Percentiles rank a stretch among this genome's conserved stretches.
These are phyloP conservation scores for Solanum hybrid DNA, from an alignment of 305 asterid genomes.

Conservation along the genomic window DNA sequence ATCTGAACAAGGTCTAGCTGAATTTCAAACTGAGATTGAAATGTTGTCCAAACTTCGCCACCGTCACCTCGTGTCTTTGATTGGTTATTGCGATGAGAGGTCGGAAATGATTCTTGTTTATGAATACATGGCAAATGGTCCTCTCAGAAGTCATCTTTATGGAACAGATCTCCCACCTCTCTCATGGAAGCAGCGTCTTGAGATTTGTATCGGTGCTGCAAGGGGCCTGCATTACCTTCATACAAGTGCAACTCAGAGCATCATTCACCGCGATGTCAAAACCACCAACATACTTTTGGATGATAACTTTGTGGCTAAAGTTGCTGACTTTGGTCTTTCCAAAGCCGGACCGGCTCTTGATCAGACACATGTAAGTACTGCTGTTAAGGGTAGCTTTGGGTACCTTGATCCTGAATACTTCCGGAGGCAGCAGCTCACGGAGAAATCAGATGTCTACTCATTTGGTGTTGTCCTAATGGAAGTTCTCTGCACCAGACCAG, in stretches of 20 bases:
- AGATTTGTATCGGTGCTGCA: constrained; percentile 94
- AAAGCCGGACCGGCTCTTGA: constrained; percentile 87
- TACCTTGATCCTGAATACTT: constrained; percentile 97
- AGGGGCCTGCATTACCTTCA: constrained; percentile 95
- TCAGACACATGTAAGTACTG: constrained; percentile 96
- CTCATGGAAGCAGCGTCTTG: constrained; percentile 84
- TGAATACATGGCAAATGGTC: constrained; percentile 96
- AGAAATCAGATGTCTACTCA: constrained; percentile 94
- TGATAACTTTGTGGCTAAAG: constrained; percentile 82
- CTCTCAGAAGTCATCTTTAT: constrained; percentile 85
- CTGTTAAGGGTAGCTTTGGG: constrained; percentile 95
- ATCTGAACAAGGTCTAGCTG: constrained; percentile 95
- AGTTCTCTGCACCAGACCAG: constrained; percentile 93
- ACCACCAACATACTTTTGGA: constrained; percentile 91
- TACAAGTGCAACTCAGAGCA: constrained; percentile 82
- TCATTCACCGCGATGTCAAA: constrained; percentile 92
- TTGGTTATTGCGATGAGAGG: constrained; percentile 91
- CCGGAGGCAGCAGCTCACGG: constrained; percentile 89
- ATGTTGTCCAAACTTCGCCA: constrained; percentile 96
- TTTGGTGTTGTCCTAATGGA: constrained; percentile 94
- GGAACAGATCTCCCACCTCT: constrained; percentile 90
- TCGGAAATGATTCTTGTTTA: constrained; percentile 94
- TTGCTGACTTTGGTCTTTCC: constrained; percentile 93
- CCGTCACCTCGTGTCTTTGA: constrained; percentile 88
- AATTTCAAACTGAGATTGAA: constrained; percentile 86